phyloP scores from a whole-genome alignment of 306 rosid genomes.

The Argentina anserina region DNA sequence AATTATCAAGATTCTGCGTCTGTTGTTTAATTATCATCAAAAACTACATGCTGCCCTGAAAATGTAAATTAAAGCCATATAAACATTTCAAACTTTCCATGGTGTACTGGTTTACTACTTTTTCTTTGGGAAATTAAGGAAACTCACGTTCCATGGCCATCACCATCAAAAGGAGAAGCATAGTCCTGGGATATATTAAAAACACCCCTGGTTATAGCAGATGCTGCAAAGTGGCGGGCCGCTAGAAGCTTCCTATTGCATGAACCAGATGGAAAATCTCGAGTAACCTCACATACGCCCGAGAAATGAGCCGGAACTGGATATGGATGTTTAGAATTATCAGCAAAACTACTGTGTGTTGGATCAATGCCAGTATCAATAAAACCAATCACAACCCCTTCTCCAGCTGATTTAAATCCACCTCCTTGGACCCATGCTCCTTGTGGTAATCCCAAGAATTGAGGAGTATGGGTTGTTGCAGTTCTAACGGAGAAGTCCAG shows the following conservation, averaged over 20 bases:
- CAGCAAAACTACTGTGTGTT: slow-evolving; percentile 78
- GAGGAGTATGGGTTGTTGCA: slow-evolving; percentile 93
- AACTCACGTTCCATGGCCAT: slow-evolving; percentile 99
- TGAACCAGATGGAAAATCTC: slow-evolving; percentile 94
- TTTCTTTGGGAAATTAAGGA: slow-evolving; percentile 21
- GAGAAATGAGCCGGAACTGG: slow-evolving; percentile 85
- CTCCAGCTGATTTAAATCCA: slow-evolving; percentile 84
- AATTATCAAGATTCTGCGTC: background rate
- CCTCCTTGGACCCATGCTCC: slow-evolving; percentile 92
- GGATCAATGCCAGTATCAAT: slow-evolving; percentile 97
- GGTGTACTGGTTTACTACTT: background rate
- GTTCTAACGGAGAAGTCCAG: slow-evolving; percentile 91
- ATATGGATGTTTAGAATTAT: slow-evolving; percentile 43
- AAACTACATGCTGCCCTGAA: background rate
- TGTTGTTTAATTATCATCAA: background rate
- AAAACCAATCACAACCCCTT: slow-evolving; percentile 85
- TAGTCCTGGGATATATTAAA: slow-evolving; percentile 80
- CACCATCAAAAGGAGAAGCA: slow-evolving; percentile 96
- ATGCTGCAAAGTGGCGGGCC: slow-evolving; percentile 95
- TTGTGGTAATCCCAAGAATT: slow-evolving; percentile 85
- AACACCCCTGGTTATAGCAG: slow-evolving; percentile 95
- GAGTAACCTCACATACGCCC: slow-evolving; percentile 93
- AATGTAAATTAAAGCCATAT: background rate
- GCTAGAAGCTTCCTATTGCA: slow-evolving; percentile 98
- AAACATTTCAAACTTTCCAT: background rate